phyloP scores from a whole-genome alignment of 208 protist species.

The Wallacemonas sp. region DNA sequence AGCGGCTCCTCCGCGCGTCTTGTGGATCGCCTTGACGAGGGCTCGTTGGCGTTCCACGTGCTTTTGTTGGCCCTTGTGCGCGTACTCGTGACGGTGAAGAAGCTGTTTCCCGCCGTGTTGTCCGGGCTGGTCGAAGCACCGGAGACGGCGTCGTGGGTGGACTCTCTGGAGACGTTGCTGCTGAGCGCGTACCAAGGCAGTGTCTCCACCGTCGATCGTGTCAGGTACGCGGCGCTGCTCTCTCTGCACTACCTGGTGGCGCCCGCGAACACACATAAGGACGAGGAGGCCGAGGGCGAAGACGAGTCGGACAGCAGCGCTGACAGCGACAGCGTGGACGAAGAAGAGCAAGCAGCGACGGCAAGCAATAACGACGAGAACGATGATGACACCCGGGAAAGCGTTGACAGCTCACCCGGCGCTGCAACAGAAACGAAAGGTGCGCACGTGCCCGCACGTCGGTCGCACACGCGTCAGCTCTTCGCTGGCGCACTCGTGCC shows the following conservation, averaged over 20 bases:
- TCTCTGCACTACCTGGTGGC: conserved; percentile 61
- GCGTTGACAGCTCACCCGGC: not conserved
- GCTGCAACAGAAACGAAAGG: not conserved
- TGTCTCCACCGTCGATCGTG: conserved; percentile 57
- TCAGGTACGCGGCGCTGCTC: conserved; percentile 73
- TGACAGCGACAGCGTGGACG: not conserved
- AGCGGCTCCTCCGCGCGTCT: conserved; percentile 10
- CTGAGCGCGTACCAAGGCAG: conserved; percentile 55
- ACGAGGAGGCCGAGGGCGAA: not conserved
- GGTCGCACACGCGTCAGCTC: not conserved
- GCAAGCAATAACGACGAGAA: not conserved
- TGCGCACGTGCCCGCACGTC: not conserved
- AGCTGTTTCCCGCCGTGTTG: not conserved
- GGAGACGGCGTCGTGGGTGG: not conserved
- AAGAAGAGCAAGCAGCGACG: not conserved
- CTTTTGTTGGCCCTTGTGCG: conserved; percentile 33
- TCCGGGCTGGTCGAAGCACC: not conserved
- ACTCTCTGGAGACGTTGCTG: conserved; percentile 21
- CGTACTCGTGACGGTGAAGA: conserved; percentile 15
- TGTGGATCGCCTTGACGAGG: conserved; percentile 7
- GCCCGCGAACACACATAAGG: not conserved
- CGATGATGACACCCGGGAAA: not conserved
- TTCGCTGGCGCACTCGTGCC: conserved; percentile 53
- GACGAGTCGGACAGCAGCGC: not conserved
- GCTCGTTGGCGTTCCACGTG: conserved; percentile 25